Evolutionary conservation across 2,329 filamentous ascomycete species (phyloP).

Genomic region (Penicillium sp.): DNA sequence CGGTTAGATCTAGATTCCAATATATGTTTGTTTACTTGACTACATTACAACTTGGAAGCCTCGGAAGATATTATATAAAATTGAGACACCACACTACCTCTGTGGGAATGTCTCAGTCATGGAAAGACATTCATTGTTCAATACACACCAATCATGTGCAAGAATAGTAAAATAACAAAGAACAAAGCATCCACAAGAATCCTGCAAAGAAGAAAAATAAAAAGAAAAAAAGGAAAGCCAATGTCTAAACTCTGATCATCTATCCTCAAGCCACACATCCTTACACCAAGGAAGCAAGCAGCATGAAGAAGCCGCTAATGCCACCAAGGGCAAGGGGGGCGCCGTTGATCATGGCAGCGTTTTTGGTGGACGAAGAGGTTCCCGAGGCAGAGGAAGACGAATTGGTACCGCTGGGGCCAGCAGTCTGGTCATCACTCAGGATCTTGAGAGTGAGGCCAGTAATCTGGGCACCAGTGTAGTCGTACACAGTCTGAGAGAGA

Average conservation of each 20-base stretch:
- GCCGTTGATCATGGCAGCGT: slow-evolving; percentile 24
- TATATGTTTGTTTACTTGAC: too few relatives aligned
- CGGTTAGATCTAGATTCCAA: not conserved
- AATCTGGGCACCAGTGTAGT: slow-evolving; percentile 58
- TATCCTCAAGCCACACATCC: not conserved
- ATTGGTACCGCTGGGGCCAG: slow-evolving; percentile 14
- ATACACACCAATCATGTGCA: slow-evolving; percentile 1
- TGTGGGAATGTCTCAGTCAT: not conserved
- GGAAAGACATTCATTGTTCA: not conserved
- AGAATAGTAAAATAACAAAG: not conserved
- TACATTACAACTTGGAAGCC: not conserved
- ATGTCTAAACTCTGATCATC: not conserved
- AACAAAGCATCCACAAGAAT: slow-evolving; percentile 3
- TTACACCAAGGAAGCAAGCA: slow-evolving; percentile 31
- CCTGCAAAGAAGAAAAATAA: not conserved
- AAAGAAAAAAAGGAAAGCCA: not conserved
- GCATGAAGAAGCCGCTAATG: slow-evolving; percentile 28
- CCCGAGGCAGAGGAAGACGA: slow-evolving; percentile 4
- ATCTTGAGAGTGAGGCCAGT: slow-evolving; percentile 61
- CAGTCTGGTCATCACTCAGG: slow-evolving; percentile 46
- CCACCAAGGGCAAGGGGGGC: slow-evolving; percentile 25
- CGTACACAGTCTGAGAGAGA: slow-evolving; percentile 59
- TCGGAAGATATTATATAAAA: not conserved
- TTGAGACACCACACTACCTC: not conserved
- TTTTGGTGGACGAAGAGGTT: slow-evolving; percentile 10